Percentiles rank a stretch among this genome's conserved stretches.
These are phyloP conservation scores for Arabidopsis thaliana DNA, from an alignment of 345 rosid species.

Conservation along the genomic window TAIR10.1 NC_003071.7:11934501-11935000, in stretches of 20 bases:
- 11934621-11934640: slow-evolving; percentile 24
- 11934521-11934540: slow-evolving; percentile 16
- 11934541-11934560: slow-evolving; percentile 10
- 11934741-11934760: slow-evolving; percentile 5
- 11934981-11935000: slow-evolving; percentile 6
- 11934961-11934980: slow-evolving; percentile 1
- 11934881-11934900: slow-evolving; percentile 2
- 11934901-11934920: slow-evolving; percentile 22
- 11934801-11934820: neutral
- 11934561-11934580: slow-evolving; percentile 4
- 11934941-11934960: slow-evolving; percentile 31
- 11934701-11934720: slow-evolving; percentile 8
- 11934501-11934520: neutral
- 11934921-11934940: slow-evolving; percentile 16
- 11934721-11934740: slow-evolving; percentile 21
- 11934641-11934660: slow-evolving; percentile 14
- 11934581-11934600: slow-evolving; percentile 28
- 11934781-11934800: slow-evolving; percentile 29
- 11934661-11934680: slow-evolving; percentile 30
- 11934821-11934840: slow-evolving; percentile 26
- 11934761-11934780: slow-evolving; percentile 30
- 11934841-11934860: slow-evolving; percentile 19
- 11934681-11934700: neutral
- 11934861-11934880: neutral
- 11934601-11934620: slow-evolving; percentile 13